Percentiles rank a stretch among this genome's conserved stretches.
Evolutionary conservation across 2,329 filamentous ascomycete genomes (phyloP).

Genomic region (Fusarium nelsonii): DNA sequence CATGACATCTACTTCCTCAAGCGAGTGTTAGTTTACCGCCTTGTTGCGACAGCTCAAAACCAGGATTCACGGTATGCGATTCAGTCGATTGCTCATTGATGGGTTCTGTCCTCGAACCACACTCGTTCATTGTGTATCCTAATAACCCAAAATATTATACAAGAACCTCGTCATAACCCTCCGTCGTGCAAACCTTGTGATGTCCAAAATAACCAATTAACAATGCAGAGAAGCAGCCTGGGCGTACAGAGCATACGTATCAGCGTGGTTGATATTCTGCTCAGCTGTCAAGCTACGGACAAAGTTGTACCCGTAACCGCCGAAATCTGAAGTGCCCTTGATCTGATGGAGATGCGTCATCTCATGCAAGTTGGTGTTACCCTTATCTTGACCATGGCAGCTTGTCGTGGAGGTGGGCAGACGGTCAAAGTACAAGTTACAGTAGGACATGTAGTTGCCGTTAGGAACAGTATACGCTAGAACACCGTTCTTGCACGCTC

Average conservation of each 20-base stretch:
- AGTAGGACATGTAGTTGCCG: conserved; percentile 70
- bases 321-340: conserved; percentile 70
- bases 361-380: conserved; percentile 74
- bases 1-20: not conserved
- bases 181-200: not conserved
- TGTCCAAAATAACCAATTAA: conserved; percentile 39
- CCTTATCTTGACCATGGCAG: conserved; percentile 75
- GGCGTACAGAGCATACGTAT: conserved; percentile 56
- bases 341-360: conserved; percentile 70
- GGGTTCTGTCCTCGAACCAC: not conserved
- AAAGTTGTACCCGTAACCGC: conserved; percentile 68
- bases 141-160: not conserved
- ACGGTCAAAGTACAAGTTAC: conserved; percentile 68
- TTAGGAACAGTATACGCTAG: conserved; percentile 72
- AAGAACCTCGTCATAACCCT: not conserved
- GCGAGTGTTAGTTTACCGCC: not conserved
- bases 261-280: conserved; percentile 72
- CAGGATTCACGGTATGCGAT: not conserved
- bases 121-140: not conserved
- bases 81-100: not conserved
- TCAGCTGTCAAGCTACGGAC: conserved; percentile 60
- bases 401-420: conserved; percentile 61
- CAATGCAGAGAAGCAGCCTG: conserved; percentile 52
- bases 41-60: not conserved
- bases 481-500: conserved; percentile 62